A percentile compares a stretch with the other conserved stretches of the same genome.
Evolutionary conservation across 2,329 filamentous ascomycete species (phyloP).

Genomic region (Stagonosporopsis tanaceti): DNA sequence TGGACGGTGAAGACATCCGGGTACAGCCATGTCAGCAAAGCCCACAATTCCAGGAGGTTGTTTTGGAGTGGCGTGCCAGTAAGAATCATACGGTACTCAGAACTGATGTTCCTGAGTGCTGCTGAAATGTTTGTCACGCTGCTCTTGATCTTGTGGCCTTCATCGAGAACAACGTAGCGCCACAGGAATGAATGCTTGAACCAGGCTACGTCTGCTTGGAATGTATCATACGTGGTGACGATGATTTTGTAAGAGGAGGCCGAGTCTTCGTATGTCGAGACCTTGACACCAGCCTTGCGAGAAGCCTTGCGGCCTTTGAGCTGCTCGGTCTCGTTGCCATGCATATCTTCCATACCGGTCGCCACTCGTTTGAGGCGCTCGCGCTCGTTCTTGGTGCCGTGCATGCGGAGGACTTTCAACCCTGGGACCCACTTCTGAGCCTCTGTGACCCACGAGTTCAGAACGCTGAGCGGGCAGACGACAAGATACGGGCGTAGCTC

Average conservation of each 20-base stretch:
- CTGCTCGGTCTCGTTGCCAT: constrained; percentile 66
- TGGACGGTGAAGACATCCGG: constrained; percentile 64
- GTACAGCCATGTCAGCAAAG: constrained; percentile 65
- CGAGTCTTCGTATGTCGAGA: constrained; percentile 39
- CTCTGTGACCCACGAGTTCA: constrained; percentile 97
- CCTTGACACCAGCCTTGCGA: constrained; percentile 72
- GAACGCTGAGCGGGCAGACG: constrained; percentile 92
- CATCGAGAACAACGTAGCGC: constrained; percentile 99
- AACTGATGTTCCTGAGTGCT: constrained; percentile 53
- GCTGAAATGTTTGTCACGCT: constrained; percentile 54
- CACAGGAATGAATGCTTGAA: constrained; percentile 94
- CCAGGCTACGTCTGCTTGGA: constrained; percentile 94
- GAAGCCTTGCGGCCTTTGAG: constrained; percentile 88
- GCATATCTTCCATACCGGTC: constrained; percentile 55
- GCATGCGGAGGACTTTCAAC: constrained; percentile 88
- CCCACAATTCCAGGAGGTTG: constrained; percentile 66
- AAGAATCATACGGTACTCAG: constrained; percentile 60
- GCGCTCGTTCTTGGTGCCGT: constrained; percentile 84
- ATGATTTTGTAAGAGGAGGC: constrained; percentile 63
- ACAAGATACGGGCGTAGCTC: constrained; percentile 93
- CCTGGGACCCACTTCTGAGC: constrained; percentile 97
- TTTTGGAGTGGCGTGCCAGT: constrained; percentile 68
- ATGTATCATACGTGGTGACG: constrained; percentile 97
- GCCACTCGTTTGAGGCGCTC: constrained; percentile 71
- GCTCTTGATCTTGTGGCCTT: constrained; percentile 99